Evolutionary conservation across 2,329 filamentous ascomycete genomes (phyloP), one percentile per base, ranked within the genome.

Genomic region (Verticillium alfalfae): DNA sequence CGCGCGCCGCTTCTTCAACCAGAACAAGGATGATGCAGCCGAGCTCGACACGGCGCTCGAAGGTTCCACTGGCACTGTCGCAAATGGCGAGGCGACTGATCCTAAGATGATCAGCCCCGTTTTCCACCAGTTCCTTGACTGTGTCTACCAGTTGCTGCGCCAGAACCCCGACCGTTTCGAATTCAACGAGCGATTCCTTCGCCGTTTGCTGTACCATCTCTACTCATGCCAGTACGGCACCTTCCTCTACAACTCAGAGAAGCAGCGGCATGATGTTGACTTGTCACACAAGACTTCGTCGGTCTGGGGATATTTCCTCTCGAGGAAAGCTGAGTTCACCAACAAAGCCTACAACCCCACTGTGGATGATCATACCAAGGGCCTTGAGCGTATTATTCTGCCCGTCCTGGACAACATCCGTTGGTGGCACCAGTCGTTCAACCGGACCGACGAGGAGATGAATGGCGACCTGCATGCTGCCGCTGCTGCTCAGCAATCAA

Each of bases 211-310:
- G 1, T 99, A 98, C 71, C 95, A 99, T 72, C 84, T 96, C 1
- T 94, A 98, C 72, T 94, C 94, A 0, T 97, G 93, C 67, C 95
- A 99, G 72, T 99, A 97, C 66, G 95, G 95, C 56, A 97, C 94
- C 0, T 99, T 99, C 72, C 81, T 99, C 5, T 97, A 91, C 76
- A 97, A 99, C 76, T 96, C 87, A 61, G 95, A 99, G 73, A 95
- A 93, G 70, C 91, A 97, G 69, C 88, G 95, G 3, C 79, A 86
- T 16, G 90, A 95, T 54, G 84, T 86, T 26, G 82, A 81, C 34
- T 87, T 91, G 1, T 79, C 81, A 45, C 88, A 93, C 68, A 83
- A 86, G 60, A 96, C 93, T 3, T 84, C 90, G 3, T 96, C 92
- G 26, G 95, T 97, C 1, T 99, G 95, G 95, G 90, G 95, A 67